Conservation (phyloP, 2,329 filamentous ascomycete genomes). For the Talaromyces albobiverticillius region DNA sequence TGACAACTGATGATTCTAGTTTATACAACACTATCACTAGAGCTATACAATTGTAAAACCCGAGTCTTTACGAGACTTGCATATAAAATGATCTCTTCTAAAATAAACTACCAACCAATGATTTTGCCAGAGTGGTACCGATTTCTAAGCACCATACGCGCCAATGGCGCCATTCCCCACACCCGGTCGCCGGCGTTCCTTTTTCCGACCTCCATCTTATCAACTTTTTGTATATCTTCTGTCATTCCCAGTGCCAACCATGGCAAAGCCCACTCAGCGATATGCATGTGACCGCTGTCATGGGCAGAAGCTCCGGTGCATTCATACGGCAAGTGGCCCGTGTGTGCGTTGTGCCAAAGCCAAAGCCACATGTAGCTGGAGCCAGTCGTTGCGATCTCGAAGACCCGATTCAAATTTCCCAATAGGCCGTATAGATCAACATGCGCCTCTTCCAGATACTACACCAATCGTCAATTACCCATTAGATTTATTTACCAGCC, state of each 20-base stretch:
- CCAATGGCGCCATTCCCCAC: no score
- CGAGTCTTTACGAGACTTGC: no score
- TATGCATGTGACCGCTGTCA: slow-evolving; percentile 10
- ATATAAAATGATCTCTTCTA: no score
- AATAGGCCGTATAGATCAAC: not conserved
- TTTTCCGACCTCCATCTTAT: no score
- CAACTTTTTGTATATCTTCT: no score
- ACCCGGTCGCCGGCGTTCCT: no score
- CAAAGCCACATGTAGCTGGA: slow-evolving; percentile 7
- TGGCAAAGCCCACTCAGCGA: slow-evolving; percentile 6
- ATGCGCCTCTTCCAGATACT: not conserved
- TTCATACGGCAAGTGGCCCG: not conserved
- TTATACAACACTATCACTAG: no score
- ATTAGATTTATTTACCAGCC: not conserved
- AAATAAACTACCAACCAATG: no score
- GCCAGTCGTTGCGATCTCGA: not conserved
- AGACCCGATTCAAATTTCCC: not conserved
- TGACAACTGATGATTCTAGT: no score
- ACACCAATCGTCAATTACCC: not conserved
- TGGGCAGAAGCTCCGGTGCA: slow-evolving; percentile 10
- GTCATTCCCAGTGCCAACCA: not conserved
- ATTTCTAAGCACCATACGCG: no score
- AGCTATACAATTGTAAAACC: no score
- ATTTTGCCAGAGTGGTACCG: no score
- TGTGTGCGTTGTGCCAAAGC: slow-evolving; percentile 8